phyloP scores from a whole-genome alignment of 768 basidiomycete species.

The Lactifluus echinatus region DNA sequence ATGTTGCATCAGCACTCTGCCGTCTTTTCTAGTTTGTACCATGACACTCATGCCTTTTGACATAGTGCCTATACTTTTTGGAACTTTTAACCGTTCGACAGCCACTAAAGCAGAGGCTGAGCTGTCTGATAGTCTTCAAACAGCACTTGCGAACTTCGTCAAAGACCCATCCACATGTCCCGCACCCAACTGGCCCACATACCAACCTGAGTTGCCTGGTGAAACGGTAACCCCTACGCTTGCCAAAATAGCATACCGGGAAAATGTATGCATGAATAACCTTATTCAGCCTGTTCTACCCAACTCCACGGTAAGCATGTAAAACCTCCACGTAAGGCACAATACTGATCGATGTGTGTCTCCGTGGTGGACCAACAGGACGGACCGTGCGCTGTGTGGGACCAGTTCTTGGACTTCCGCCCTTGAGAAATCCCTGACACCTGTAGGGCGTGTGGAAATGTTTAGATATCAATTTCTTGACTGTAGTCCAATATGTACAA shows the following conservation, averaged over 20 bases:
- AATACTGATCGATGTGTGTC: background rate
- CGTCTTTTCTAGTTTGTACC: too few species aligned
- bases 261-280: background rate
- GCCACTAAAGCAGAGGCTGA: slow-evolving; percentile 20
- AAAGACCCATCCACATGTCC: background rate
- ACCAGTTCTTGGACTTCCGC: background rate
- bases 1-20: too few species aligned
- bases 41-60: too few species aligned
- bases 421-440: background rate
- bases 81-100: background rate
- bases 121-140: slow-evolving; percentile 21
- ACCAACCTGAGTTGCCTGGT: background rate
- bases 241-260: slow-evolving; percentile 1
- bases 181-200: slow-evolving; percentile 1
- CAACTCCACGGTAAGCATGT: background rate
- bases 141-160: slow-evolving; percentile 1
- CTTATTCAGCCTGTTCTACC: background rate
- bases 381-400: background rate
- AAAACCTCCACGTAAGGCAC: background rate
- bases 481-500: too few species aligned
- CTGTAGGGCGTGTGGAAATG: too few species aligned
- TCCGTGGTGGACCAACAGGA: background rate
- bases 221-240: background rate
- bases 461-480: too few species aligned
- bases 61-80: too few species aligned